These are phyloP conservation scores for Stachybotrys echinatus DNA, from an alignment of 2,329 filamentous ascomycete genomes.

Conservation along the genomic window DNA sequence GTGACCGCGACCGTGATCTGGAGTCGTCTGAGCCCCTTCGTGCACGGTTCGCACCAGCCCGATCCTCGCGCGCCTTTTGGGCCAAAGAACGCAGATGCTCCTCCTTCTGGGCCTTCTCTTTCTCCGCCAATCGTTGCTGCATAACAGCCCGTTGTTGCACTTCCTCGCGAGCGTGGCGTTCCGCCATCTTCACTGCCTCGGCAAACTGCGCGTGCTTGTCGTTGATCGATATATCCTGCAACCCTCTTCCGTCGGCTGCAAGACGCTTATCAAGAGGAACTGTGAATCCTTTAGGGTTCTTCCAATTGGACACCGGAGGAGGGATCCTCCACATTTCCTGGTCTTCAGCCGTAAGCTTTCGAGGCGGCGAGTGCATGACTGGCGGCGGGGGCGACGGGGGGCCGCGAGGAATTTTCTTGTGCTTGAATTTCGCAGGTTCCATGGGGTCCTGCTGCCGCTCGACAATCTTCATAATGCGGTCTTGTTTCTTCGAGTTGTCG, in stretches of 20 bases:
- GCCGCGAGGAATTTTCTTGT: constrained; percentile 94
- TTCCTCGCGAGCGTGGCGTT: constrained; percentile 91
- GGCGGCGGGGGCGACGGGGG: constrained; percentile 90
- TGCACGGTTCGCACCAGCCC: constrained; percentile 47
- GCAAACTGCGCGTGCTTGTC: constrained; percentile 98
- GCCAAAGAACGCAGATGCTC: constrained; percentile 83
- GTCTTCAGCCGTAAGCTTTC: constrained; percentile 93
- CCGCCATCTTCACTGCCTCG: constrained; percentile 89
- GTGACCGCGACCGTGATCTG: constrained; percentile 22
- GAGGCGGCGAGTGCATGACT: constrained; percentile 88
- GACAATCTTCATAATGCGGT: constrained; percentile 98
- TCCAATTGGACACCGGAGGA: constrained; percentile 95
- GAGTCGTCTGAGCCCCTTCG: constrained; percentile 24
- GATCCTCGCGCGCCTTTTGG: constrained; percentile 86
- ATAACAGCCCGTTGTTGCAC: constrained; percentile 87
- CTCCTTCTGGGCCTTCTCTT: constrained; percentile 92
- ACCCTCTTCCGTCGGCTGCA: constrained; percentile 83
- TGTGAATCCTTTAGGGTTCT: constrained; percentile 98
- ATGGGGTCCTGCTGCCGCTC: constrained; percentile 90
- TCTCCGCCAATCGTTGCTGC: constrained; percentile 94
- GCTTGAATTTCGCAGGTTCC: constrained; percentile 97
- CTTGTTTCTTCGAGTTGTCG: constrained; percentile 76
- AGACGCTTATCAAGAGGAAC: constrained; percentile 93
- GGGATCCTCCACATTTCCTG: constrained; percentile 91
- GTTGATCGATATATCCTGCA: constrained; percentile 94